phyloP scores from a whole-genome alignment of 805 yeast genomes.

The Metschnikowia borealis region DNA sequence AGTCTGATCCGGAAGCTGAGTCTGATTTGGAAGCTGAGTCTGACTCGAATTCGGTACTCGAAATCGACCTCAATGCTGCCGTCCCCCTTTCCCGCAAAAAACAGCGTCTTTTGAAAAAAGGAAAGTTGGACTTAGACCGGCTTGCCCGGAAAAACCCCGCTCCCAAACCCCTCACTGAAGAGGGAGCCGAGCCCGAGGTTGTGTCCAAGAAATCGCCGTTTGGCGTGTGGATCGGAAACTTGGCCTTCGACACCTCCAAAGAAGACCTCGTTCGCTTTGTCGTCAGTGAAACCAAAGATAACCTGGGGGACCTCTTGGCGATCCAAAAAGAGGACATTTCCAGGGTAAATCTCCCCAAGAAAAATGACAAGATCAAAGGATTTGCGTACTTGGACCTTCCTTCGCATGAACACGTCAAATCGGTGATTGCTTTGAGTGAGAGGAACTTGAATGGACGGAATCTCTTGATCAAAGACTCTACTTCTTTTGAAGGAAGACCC shows the following conservation, averaged over 20 bases:
- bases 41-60: constrained; percentile 42
- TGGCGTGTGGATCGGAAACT: constrained; percentile 94
- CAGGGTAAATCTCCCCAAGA: constrained; percentile 78
- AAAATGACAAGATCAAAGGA: constrained; percentile 68
- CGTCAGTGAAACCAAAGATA: constrained; percentile 49
- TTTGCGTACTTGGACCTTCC: constrained; percentile 88
- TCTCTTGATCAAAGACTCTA: constrained; percentile 75
- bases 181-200: constrained; percentile 24
- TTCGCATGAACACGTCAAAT: constrained; percentile 52
- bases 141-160: constrained; percentile 38
- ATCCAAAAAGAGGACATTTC: constrained; percentile 59
- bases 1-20: no score
- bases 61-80: constrained; percentile 59
- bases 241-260: constrained; percentile 76
- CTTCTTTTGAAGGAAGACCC: constrained; percentile 87
- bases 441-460: constrained; percentile 76
- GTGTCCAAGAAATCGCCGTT: constrained; percentile 44
- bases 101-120: constrained; percentile 77
- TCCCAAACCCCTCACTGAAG: constrained; percentile 36
- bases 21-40: no score
- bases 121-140: constrained; percentile 65
- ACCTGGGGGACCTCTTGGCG: constrained; percentile 22
- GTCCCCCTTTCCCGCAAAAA: constrained; percentile 81
- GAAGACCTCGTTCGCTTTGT: constrained; percentile 70
- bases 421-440: constrained; percentile 70